Conservation (phyloP, 2,329 filamentous ascomycete species). For the Parafenestella ontariensis region DNA sequence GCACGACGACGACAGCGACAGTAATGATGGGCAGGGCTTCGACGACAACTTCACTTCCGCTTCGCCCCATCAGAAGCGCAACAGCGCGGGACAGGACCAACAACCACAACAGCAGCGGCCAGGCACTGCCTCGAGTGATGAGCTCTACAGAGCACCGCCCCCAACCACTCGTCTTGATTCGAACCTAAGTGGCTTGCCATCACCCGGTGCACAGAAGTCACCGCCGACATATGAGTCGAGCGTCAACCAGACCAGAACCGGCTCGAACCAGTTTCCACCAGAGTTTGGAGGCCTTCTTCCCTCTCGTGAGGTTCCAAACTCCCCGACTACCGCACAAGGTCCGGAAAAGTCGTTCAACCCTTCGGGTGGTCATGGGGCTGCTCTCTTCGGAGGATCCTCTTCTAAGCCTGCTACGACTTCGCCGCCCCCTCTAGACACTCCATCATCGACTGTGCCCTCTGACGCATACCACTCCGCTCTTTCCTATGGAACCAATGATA, state of each 20-base stretch:
- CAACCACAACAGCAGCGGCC: slow-evolving; percentile 36
- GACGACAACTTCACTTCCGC: slow-evolving; percentile 89
- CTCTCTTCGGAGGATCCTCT: slow-evolving; percentile 48
- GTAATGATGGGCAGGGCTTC: slow-evolving; percentile 74
- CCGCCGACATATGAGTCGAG: slow-evolving; percentile 64
- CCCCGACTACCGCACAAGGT: slow-evolving; percentile 44
- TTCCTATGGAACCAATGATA: slow-evolving; percentile 45
- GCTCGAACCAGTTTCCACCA: slow-evolving; percentile 58
- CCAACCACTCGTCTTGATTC: slow-evolving; percentile 46
- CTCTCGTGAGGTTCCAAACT: slow-evolving; percentile 61
- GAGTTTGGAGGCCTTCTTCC: slow-evolving; percentile 65
- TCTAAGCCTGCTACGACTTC: slow-evolving; percentile 47
- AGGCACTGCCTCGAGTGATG: slow-evolving; percentile 36
- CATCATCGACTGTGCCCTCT: slow-evolving; percentile 50
- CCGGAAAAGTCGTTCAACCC: slow-evolving; percentile 48
- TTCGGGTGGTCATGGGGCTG: slow-evolving; percentile 49
- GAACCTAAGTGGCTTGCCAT: slow-evolving; percentile 55
- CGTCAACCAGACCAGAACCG: slow-evolving; percentile 42
- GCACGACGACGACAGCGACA: slow-evolving; percentile 81
- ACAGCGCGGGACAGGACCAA: slow-evolving; percentile 33
- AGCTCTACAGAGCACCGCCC: slow-evolving; percentile 43
- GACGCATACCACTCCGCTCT: slow-evolving; percentile 53
- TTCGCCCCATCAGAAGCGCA: slow-evolving; percentile 49
- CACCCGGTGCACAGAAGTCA: slow-evolving; percentile 62
- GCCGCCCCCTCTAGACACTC: slow-evolving; percentile 49